phyloP scores from a whole-genome alignment of 2,329 filamentous ascomycete genomes.

The Penicillium sp. region DNA sequence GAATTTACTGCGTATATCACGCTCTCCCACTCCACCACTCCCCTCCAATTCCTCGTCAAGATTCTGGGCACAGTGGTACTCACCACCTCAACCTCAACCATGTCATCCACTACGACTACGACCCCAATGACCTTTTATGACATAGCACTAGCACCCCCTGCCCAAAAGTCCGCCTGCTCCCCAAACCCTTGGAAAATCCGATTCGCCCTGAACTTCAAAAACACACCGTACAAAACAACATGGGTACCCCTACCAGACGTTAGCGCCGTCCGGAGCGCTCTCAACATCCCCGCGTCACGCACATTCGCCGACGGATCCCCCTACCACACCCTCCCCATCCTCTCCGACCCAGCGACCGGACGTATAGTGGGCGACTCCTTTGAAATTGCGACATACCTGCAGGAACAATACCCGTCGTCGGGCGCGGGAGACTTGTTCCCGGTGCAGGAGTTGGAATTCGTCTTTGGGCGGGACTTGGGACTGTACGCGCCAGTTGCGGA shows the following conservation, averaged over 20 bases:
- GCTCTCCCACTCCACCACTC: neutral
- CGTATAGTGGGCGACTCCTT: conserved; percentile 59
- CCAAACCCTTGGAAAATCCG: conserved; percentile 54
- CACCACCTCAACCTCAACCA: neutral
- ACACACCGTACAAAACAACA: conserved; percentile 45
- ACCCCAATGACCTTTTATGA: conserved; percentile 43
- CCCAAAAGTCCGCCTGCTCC: conserved; percentile 32
- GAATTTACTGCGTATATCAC: too few relatives aligned
- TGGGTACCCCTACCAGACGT: conserved; percentile 58
- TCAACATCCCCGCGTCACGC: conserved; percentile 51
- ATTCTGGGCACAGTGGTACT: neutral
- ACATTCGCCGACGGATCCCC: conserved; percentile 54
- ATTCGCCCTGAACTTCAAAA: conserved; percentile 51
- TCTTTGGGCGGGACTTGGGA: conserved; percentile 15
- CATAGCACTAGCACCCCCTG: conserved; percentile 40
- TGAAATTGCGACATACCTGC: conserved; percentile 62
- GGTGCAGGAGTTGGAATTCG: conserved; percentile 40
- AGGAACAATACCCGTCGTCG: conserved; percentile 47
- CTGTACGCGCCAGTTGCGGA: neutral
- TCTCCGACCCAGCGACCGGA: conserved; percentile 46
- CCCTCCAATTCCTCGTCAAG: neutral
- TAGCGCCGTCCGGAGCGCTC: conserved; percentile 43
- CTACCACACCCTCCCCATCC: conserved; percentile 49
- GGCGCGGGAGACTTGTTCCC: conserved; percentile 52
- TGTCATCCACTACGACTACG: neutral